Conservation (phyloP, 169 alveolate genomes). For the Babesia sp. region DNA sequence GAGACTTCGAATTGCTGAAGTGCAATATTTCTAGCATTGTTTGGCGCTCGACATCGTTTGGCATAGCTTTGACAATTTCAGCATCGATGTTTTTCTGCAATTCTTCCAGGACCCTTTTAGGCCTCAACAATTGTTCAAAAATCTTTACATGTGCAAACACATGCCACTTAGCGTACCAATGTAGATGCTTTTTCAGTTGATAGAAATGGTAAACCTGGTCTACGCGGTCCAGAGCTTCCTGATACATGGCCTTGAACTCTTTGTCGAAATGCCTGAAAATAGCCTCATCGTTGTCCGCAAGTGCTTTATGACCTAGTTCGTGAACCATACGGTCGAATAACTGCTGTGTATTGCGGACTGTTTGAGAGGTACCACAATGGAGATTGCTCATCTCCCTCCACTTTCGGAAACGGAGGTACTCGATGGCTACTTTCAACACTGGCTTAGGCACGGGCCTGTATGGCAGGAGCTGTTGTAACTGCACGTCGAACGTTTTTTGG, state of each 20-base stretch:
- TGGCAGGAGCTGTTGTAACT: constrained; percentile 10
- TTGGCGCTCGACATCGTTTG: neutral
- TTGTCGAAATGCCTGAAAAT: constrained; percentile 9
- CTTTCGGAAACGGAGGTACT: constrained; percentile 10
- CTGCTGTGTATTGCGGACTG: neutral
- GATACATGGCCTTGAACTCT: constrained; percentile 6
- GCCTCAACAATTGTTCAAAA: neutral
- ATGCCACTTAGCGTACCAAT: constrained; percentile 14
- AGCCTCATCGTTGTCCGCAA: neutral
- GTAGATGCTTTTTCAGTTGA: constrained; percentile 20
- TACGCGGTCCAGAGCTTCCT: constrained; percentile 17
- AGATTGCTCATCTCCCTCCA: neutral
- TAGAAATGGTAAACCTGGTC: constrained; percentile 25
- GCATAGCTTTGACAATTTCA: neutral
- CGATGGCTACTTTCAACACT: constrained; percentile 1
- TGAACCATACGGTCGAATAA: constrained; percentile 15
- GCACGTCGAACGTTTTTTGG: constrained; percentile 12
- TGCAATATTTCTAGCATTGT: neutral
- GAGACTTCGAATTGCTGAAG: neutral
- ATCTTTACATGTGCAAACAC: neutral
- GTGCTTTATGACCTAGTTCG: neutral
- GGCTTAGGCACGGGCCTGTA: constrained; percentile 16
- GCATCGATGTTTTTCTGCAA: constrained; percentile 6
- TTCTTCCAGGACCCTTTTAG: constrained; percentile 15
- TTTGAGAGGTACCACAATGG: constrained; percentile 14